Conservation (phyloP, 2,329 filamentous ascomycete genomes). For the Botrytis paeoniae region DNA sequence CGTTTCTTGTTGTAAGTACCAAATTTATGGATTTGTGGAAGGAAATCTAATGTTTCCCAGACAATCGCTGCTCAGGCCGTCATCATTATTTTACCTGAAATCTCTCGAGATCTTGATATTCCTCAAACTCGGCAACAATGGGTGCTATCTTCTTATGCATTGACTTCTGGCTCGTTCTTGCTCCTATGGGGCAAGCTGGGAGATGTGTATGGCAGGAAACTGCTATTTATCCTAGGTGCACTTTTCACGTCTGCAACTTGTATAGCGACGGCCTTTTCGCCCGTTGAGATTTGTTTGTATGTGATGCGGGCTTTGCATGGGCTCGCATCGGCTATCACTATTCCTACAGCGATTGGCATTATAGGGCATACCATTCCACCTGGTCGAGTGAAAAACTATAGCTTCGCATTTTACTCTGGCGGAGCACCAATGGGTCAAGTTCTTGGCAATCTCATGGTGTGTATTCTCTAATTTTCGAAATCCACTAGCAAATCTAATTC, state of each 20-base stretch:
- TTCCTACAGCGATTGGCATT: conserved; percentile 69
- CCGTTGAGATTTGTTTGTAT: conserved; percentile 66
- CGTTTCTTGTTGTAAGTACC: conserved; percentile 31
- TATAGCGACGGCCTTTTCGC: conserved; percentile 60
- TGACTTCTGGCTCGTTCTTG: conserved; percentile 49
- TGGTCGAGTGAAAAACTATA: conserved; percentile 67
- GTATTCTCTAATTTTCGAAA: background rate
- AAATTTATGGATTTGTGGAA: background rate
- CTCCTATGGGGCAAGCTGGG: conserved; percentile 50
- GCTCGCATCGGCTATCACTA: conserved; percentile 58
- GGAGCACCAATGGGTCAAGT: conserved; percentile 63
- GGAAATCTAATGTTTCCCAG: background rate
- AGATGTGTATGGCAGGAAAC: conserved; percentile 48
- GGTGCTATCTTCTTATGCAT: conserved; percentile 39
- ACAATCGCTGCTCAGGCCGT: conserved; percentile 43
- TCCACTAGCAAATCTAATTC: background rate
- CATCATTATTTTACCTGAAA: conserved; percentile 50
- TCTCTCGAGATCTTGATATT: conserved; percentile 34
- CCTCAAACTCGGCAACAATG: conserved; percentile 33
- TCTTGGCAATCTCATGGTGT: conserved; percentile 52
- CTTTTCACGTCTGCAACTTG: conserved; percentile 60
- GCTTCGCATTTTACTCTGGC: conserved; percentile 62
- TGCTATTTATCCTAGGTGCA: conserved; percentile 48
- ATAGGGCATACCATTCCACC: conserved; percentile 65
- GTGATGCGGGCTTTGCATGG: conserved; percentile 65